phyloP scores from a whole-genome alignment of 139 green algal species.

The Picochlorum sp. region DNA sequence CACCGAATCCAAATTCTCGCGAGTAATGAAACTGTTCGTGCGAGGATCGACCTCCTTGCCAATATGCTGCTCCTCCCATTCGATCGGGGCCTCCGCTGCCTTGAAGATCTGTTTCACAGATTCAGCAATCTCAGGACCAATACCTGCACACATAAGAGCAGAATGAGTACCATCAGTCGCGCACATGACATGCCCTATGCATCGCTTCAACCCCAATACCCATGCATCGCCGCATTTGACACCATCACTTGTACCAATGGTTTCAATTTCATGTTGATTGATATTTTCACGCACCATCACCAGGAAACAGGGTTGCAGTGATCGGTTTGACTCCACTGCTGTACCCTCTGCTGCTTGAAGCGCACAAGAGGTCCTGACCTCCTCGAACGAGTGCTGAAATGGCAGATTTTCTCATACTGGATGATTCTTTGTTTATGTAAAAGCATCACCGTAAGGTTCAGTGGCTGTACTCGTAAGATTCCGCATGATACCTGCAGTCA shows the following conservation, averaged over 20 bases:
- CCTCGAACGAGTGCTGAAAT: too few relatives aligned
- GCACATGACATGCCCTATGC: background rate
- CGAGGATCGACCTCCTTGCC: slow-evolving; percentile 71
- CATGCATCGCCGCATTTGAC: background rate
- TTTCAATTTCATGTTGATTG: background rate
- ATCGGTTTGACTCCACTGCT: slow-evolving; percentile 3
- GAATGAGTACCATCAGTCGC: background rate
- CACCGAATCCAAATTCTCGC: slow-evolving; percentile 91
- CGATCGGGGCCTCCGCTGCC: slow-evolving; percentile 62
- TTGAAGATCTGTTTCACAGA: slow-evolving; percentile 71
- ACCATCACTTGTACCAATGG: background rate
- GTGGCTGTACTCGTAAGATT: too few relatives aligned
- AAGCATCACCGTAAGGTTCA: too few relatives aligned
- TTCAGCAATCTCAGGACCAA: slow-evolving; percentile 87
- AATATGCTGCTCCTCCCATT: slow-evolving; percentile 89
- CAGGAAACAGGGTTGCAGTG: slow-evolving; percentile 34
- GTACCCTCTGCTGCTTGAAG: background rate
- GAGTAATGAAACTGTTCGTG: slow-evolving; percentile 87
- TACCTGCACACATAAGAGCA: slow-evolving; percentile 31
- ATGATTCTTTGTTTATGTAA: too few relatives aligned
- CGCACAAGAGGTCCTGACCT: too few relatives aligned
- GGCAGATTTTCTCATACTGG: too few relatives aligned
- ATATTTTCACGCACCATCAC: slow-evolving; percentile 26
- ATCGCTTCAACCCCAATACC: background rate
- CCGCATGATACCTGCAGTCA: too few relatives aligned